Percentiles rank a stretch among this genome's conserved stretches.
Conservation (phyloP, 179 eudicot species). For the Vitellaria paradoxa region DNA sequence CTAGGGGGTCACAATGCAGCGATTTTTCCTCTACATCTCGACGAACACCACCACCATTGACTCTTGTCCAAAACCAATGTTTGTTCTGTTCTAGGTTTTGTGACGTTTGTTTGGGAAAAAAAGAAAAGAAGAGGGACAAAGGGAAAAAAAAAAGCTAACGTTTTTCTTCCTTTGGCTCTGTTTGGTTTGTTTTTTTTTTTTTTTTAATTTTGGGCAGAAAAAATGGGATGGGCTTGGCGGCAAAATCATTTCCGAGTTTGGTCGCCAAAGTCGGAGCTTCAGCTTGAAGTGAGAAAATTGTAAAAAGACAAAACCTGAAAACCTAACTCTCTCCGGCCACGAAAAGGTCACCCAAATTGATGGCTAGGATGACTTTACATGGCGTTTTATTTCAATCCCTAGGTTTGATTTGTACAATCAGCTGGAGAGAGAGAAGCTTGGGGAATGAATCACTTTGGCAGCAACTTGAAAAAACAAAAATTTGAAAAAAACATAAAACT, state of each 20-base stretch:
- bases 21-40: slow-evolving; percentile 24
- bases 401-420: slow-evolving; percentile 17
- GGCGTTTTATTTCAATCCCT: background rate
- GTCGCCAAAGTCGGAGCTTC: no score
- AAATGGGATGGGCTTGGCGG: slow-evolving; percentile 41
- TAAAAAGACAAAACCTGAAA: slow-evolving; percentile 50
- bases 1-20: slow-evolving; percentile 27
- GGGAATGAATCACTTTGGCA: slow-evolving; percentile 79
- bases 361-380: background rate
- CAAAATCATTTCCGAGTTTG: no score
- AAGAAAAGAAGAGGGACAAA: no score
- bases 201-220: slow-evolving; percentile 30
- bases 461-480: no score
- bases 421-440: slow-evolving; percentile 72
- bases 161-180: background rate
- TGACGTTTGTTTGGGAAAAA: background rate
- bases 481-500: no score
- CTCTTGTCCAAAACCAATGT: slow-evolving; percentile 15
- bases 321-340: no score
- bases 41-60: slow-evolving; percentile 14
- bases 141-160: background rate
- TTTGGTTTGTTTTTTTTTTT: no score
- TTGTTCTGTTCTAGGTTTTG: background rate
- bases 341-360: slow-evolving; percentile 44
- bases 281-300: slow-evolving; percentile 15